Base-by-base conservation (phyloP, 345 rosid species). In the Syzygium aromaticum region DNA sequence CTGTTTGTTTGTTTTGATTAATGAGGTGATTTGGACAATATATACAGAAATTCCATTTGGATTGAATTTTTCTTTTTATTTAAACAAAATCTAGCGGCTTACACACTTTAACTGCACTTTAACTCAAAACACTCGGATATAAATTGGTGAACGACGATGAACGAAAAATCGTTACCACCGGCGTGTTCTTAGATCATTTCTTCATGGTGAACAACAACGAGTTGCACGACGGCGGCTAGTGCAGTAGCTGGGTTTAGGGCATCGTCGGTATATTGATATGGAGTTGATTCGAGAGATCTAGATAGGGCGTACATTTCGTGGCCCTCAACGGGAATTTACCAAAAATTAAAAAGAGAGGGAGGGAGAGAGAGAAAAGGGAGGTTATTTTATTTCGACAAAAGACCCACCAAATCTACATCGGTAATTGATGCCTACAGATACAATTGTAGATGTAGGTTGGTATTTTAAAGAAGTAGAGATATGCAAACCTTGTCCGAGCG, bases 171-270 rank as follows among this genome's bases (percentile, higher is more conserved):
- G 7, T 27, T 2, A 59, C 15, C 5, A 2, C 2, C 28, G 1
- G 11, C 0, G 30, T 27, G 7, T 2, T 25, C 64, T n/a, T 0
- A 59, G 0, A 59, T 27, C 5, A 59, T 13, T 25, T 59, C 16
- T 59, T 0, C 1, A 6, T 0, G 1, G 15, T 1, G 1, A 59
- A 59, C 11, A 23, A 59, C 27, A 16, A 59, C 5, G 6, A 59
- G 7, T 0, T 5, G 1, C 0, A 0, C 5, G 15, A 6, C 1
- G 12, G 5, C 2, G 27, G 27, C 11, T 4, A 1, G 5, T 0
- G 7, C 11, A 3, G 14, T 3, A 57, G 27, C 11, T 11, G 7
- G 27, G 27, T 59, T 59, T 25, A 0, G 1, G 1, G 3, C 7
- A 0, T 5, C 0, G 7, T 11, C 1, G 15, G 2, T 0, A 11